Conservation (phyloP, 1,284 basidiomycete species). For the Marasmius tenuissimus region DNA sequence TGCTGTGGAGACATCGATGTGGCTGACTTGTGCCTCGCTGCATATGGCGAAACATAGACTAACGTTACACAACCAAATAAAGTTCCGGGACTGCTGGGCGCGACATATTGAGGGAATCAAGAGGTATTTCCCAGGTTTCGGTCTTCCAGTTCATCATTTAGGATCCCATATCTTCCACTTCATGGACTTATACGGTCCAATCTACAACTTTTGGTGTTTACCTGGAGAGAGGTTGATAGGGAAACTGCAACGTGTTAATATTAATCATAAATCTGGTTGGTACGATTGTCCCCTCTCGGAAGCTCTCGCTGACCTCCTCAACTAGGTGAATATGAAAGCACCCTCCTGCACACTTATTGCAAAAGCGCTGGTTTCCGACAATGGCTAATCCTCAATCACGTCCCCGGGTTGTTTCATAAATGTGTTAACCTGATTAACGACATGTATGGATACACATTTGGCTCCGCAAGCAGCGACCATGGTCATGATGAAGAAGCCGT, state of each 20-base stretch:
- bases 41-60: conserved; percentile 1
- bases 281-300: background rate
- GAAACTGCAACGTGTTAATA: conserved; percentile 3
- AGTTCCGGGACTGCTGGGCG: background rate
- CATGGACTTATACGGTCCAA: conserved; percentile 2
- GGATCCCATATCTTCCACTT: conserved; percentile 9
- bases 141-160: conserved; percentile 6
- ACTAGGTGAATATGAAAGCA: background rate
- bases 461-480: no score
- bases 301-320: background rate
- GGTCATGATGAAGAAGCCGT: no score
- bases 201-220: conserved; percentile 7
- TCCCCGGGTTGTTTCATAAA: background rate
- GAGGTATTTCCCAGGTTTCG: conserved; percentile 8
- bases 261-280: conserved; percentile 5
- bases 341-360: background rate
- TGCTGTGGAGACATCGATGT: conserved; percentile 3
- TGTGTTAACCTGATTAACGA: background rate
- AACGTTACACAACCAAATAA: background rate
- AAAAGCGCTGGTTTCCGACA: background rate
- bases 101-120: conserved; percentile 4
- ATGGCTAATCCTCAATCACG: background rate
- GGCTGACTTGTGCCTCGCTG: conserved; percentile 1
- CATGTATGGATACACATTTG: background rate
- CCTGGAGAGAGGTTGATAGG: conserved; percentile 5